Conservation (phyloP, 2,329 filamentous ascomycete genomes). For the Raffaelea arxii region DNA sequence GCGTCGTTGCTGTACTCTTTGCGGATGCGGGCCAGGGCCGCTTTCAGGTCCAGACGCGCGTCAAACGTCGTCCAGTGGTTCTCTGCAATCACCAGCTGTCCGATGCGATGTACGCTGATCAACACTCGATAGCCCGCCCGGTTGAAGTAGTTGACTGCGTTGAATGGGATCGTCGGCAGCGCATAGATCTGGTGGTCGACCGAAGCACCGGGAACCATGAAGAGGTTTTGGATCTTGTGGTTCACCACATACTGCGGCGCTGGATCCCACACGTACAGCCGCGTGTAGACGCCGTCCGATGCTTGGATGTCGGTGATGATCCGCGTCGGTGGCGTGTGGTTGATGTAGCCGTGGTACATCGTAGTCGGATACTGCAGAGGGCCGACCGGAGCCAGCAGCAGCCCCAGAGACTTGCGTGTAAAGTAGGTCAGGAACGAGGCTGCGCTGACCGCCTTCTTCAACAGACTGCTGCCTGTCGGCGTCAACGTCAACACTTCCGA, state of each 20-base stretch:
- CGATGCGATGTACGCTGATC: conserved; percentile 48
- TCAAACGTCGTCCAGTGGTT: conserved; percentile 50
- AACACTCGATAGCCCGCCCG: conserved; percentile 51
- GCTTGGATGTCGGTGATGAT: conserved; percentile 37
- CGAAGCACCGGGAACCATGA: conserved; percentile 53
- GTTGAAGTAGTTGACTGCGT: conserved; percentile 54
- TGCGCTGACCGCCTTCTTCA: conserved; percentile 33
- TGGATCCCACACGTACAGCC: conserved; percentile 49
- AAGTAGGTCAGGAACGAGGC: conserved; percentile 47
- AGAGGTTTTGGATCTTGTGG: conserved; percentile 35
- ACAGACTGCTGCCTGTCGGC: conserved; percentile 35
- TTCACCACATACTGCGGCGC: conserved; percentile 28
- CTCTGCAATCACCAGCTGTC: conserved; percentile 38
- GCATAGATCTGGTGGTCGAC: conserved; percentile 56
- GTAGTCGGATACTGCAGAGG: conserved; percentile 44
- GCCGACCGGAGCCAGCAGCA: conserved; percentile 45
- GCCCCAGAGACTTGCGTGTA: conserved; percentile 38
- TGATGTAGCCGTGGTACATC: conserved; percentile 39
- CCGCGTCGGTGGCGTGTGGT: conserved; percentile 34
- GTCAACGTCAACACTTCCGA: conserved; percentile 45
- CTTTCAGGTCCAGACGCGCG: conserved; percentile 47
- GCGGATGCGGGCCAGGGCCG: conserved; percentile 44
- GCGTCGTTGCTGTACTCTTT: conserved; percentile 19
- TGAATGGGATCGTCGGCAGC: conserved; percentile 52
- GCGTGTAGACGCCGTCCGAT: conserved; percentile 40